Evolutionary conservation across 1,284 basidiomycete genomes (phyloP).

Genomic region (Meripilus lineatus): DNA sequence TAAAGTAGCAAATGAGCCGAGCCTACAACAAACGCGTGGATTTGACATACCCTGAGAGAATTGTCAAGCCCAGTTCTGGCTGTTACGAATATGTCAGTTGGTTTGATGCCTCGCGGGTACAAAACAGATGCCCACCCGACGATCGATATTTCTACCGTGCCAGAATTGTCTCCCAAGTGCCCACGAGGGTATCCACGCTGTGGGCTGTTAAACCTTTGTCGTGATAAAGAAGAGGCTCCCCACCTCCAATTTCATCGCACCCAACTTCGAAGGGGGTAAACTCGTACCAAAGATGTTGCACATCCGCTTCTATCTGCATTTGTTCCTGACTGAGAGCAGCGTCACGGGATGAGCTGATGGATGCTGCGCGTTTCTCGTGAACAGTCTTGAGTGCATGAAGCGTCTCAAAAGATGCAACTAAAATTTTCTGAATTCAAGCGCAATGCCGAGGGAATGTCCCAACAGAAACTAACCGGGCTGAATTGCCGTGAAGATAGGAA

Average conservation of each 20-base stretch:
- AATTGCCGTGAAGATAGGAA: slow-evolving; percentile 39
- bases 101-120: no score
- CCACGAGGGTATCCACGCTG: slow-evolving; percentile 40
- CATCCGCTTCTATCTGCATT: slow-evolving; percentile 17
- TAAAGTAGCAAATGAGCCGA: background rate
- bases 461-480: slow-evolving; percentile 23
- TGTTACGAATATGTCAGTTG: no score
- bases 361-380: slow-evolving; percentile 14
- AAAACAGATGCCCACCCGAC: slow-evolving; percentile 20
- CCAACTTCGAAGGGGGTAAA: slow-evolving; percentile 38
- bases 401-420: slow-evolving; percentile 24
- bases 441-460: background rate
- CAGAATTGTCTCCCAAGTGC: slow-evolving; percentile 32
- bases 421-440: background rate
- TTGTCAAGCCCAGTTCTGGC: slow-evolving; percentile 36
- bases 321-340: slow-evolving; percentile 16
- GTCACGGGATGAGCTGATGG: slow-evolving; percentile 14
- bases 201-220: background rate
- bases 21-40: background rate
- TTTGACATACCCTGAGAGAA: slow-evolving; percentile 30
- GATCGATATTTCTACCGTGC: slow-evolving; percentile 29
- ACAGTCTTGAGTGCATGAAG: slow-evolving; percentile 16
- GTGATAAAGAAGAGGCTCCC: background rate
- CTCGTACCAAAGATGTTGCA: slow-evolving; percentile 35
- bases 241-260: slow-evolving; percentile 37